Base-by-base conservation (phyloP, 176 grass and related monocot genomes). In the Bothriochloa decipiens region DNA sequence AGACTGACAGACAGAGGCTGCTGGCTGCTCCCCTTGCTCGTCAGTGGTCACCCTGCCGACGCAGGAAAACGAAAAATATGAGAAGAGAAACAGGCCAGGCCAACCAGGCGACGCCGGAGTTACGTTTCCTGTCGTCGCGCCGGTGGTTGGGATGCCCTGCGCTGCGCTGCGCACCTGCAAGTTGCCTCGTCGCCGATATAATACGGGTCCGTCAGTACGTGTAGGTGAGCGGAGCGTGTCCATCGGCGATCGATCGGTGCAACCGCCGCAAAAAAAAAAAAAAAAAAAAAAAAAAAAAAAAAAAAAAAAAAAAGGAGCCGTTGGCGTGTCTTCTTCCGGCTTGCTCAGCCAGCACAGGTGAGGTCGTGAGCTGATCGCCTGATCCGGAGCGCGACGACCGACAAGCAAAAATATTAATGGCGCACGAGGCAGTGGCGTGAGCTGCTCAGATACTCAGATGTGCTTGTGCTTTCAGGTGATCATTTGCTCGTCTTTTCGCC, bases 91-190 rank as follows among this genome's bases (percentile, higher is more conserved):
- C 29, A 78, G 17, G 40, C 40, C 64, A 10, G 25, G 7, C 40
- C 14, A 42, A 17, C 76, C 60, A 29, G 40, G 25, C 39, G 10
- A 28, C 76, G 23, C 60, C 15, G 3, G 2, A 11, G 15, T 11
- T 53, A 66, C 23, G 25, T 78, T 13, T 57, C 45, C 47, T 68
- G 74, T 60, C 75, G 64, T 14, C 10, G 72, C 35, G 46, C 11
- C n/a, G 63, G 82, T 41, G 14, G 82, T 40, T 84, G 45, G 4
- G 62, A 36, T 77, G 72, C 63, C 23, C 72, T 40, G 29, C 7
- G 17, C 50, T 68, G 28, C 25, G 8, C 57, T 35, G 64, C 7
- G 17, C 50, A 2, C 22, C 35, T 29, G 4, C 47, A 85, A 43
- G n/a, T 58, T 55, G 45, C 22, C 33, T 23, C 69, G 20, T 62